phyloP scores from a whole-genome alignment of 2,329 filamentous ascomycete species.

The Colletotrichum sp. region DNA sequence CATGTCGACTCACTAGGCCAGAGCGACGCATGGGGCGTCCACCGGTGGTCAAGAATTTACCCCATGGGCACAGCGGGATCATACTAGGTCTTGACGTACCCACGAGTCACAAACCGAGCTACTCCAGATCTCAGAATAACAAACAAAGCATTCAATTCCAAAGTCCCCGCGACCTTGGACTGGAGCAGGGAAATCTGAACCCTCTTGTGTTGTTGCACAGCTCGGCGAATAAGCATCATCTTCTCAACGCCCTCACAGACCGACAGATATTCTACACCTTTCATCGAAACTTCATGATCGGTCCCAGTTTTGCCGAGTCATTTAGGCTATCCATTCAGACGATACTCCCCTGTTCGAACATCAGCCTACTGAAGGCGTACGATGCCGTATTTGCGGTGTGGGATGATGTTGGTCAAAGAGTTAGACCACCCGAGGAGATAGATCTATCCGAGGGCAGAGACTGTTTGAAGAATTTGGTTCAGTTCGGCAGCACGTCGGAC shows the following conservation, averaged over 20 bases:
- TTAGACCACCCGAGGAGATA: neutral
- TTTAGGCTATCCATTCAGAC: neutral
- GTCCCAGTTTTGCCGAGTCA: neutral
- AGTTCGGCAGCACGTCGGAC: neutral
- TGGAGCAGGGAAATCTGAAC: neutral
- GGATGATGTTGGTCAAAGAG: neutral
- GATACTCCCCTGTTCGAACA: neutral
- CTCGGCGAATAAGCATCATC: neutral
- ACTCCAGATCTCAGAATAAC: neutral
- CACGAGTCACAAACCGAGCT: neutral
- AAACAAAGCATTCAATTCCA: neutral
- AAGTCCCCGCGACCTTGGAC: neutral
- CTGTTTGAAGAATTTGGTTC: neutral
- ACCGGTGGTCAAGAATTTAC: neutral
- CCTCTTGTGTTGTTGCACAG: neutral
- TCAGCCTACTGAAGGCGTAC: neutral
- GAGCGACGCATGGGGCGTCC: neutral
- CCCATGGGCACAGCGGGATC: neutral
- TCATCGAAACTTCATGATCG: neutral
- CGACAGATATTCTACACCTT: neutral
- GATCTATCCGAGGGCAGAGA: neutral
- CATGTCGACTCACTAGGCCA: neutral
- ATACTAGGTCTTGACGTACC: neutral
- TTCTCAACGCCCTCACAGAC: neutral
- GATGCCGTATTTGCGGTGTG: neutral